Evolutionary conservation across 1,284 basidiomycete genomes (phyloP), one percentile per base, ranked within the genome.

Genomic region (Ganoderma sinense): DNA sequence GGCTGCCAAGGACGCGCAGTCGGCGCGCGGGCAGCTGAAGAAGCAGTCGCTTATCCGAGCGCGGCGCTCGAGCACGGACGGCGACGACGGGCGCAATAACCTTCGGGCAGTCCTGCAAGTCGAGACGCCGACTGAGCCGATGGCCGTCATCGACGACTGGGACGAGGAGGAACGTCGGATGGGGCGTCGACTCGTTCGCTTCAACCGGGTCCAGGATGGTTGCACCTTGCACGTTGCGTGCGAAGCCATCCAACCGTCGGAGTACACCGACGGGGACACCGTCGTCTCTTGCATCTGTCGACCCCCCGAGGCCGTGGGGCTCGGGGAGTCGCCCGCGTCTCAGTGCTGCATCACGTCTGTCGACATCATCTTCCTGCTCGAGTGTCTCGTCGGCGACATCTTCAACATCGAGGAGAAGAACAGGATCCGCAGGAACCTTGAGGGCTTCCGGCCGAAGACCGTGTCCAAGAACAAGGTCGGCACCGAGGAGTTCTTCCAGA

Each of bases 341-440:
- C 85, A 90, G 31, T 97, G 91, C 83, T 97, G 91, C 80, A 91
- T 97, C 73, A 99, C 97, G 16, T 97, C 96, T 0, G 97, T 98
- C 71, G 97, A 99, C 80, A 91, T 96, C 78, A 97, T 99, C 78
- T 95, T 94, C 79, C 87, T 98, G 20, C 89, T 99, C 65, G 96
- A 98, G 82, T 90, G 92, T 16, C 87, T 99, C 58, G 93, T 97
- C 40, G 93, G 91, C 33, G 89, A 90, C 51, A 87, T 92, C 62
- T 97, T 98, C 78, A 92, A 92, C 26, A 94, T 97, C 55, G 96
- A 97, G 80, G 97, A 98, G 86, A 98, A 98, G 87, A 98, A 98
- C 78, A 88, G 97, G 53, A 98, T 98, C 75, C 87, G 97, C 66
- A 88, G 97, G 68, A 98, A 98, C 80, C 85, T 99, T 43, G 97